Base-by-base conservation (phyloP, 257 asterid genomes). In the Anisodus tanguticus region DNA sequence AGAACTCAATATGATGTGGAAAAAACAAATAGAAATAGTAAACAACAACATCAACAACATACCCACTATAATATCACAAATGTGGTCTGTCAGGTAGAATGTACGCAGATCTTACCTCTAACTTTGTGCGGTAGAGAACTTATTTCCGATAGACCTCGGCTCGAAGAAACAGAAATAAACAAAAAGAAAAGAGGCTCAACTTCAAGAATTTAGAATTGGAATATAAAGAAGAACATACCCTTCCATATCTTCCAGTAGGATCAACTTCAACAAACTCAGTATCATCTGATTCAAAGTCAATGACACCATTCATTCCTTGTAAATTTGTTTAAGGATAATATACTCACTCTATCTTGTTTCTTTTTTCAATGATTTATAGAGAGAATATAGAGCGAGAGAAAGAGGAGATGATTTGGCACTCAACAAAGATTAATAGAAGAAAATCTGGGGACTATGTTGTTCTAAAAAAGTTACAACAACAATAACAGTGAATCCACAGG, bases 201-300 rank as follows among this genome's bases (percentile, higher is more conserved):
- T 41, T 6, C 45, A 41, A 41, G 5, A 41, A 41, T 41, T 41
- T 41, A 41, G 5, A 8, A 83, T 35, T 39, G 60, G n/a, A 8
- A 39, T 55, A 4, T 54, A 81, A 85, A 70, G 39, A 12, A 49
- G 80, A 66, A 15, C 90, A 84, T 89, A 95, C 98, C 94, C 97
- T 94, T 88, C 95, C 97, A 87, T 95, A 95, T 95, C 98, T 92
- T 39, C 97, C 98, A 76, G 94, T 90, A 22, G 98, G 98, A 90
- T 95, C 98, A 90, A 92, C 94, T 87, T 95, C 98, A 47, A 93
- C 94, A 82, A 91, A 93, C 71, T 91, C 96, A 71, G 94, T 87
- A 84, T 90, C 91, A 83, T 92, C 98, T 83, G 90, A 88, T 85
- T 89, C 95, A 87, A 83, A 86, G 83, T 88, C 93, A 86, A 82